Evolutionary conservation across 2,329 filamentous ascomycete genomes (phyloP), one percentile per base, ranked within the genome.

Genomic region (Trichoderma gracile): DNA sequence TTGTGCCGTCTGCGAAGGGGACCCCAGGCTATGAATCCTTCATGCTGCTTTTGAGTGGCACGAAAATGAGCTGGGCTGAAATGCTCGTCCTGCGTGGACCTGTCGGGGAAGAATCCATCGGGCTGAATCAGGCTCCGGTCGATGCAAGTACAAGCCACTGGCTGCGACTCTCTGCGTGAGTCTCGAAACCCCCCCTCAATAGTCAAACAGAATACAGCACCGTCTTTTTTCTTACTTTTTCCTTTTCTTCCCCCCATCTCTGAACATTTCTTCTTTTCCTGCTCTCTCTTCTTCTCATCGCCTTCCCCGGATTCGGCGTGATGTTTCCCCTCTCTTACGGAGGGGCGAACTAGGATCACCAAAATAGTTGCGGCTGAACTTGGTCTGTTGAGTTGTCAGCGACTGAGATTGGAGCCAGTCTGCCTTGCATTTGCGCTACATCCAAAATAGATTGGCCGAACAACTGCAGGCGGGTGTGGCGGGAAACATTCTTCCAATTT

Each of bases 281-380:
- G 33, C 19, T 3, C 15, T 30, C 19, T 38, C 10, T 3, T 12
- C 14, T 7, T 30, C 23, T 43, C 2, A 23, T 5, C 15, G 14
- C 9, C 21, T 30, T 33, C 23, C 21, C 17, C 5, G 12, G 47
- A 14, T 4, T 54, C 58, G 45, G 58, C 58, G 27, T 38, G 15
- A 8, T n/a, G 25, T 53, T 33, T 23, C 38, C 33, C 58, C 25
- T 45, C 23, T 25, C 57, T 63, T 55, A 45, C 50, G 25, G 30
- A 56, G 52, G 45, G 40, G 52, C 40, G 49, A 43, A 17, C 46
- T 14, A 58, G 46, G 25, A 46, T 49, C 30, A 17, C 45, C n/a
- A 58, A 38, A 17, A 46, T 50, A n/a, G 21, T 38, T 61, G 58
- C 58, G 58, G 58, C 58, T 61, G 58, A 61, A 54, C 43, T 61